Base-by-base conservation (phyloP, 2,329 filamentous ascomycete genomes). In the Penicillium sp. region DNA sequence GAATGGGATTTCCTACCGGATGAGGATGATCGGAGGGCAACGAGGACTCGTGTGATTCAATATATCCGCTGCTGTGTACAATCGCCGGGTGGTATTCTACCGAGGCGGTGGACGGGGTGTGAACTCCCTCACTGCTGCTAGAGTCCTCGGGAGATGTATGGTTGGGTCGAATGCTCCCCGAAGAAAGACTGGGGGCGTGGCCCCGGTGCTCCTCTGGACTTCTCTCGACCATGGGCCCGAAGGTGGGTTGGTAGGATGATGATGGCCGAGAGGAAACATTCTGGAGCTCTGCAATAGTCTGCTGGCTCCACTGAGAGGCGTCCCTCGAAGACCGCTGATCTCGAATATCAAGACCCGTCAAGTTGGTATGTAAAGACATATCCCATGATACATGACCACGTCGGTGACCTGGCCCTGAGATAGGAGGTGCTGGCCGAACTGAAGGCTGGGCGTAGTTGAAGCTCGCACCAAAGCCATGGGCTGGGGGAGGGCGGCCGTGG, bases 381-480 rank as follows among this genome's bases (percentile, higher is more conserved):
- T 81, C 79, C 76, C 78, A 79, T 1, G 79, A 80, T n/a, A 78
- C 71, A 67, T 80, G 78, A 7, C 76, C 77, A 21, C 76, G 70
- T 29, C 77, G 73, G 59, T 79, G 77, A 7, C 76, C 78, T 26
- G 74, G 72, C 8, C 76, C 76, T n/a, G 77, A 76, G 23, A 77
- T 74, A 5, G 76, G 72, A 25, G 77, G 76, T 4, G 69, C 67
- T 21, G 77, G 75, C 23, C 76, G 74, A 33, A 68, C 68, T 8
- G 69, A 59, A 4, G 72, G 69, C 26, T 70, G 70, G 7, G 60
- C 57, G 39, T 75, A 75, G 50, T 68, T 72, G 58, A 74, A 77
- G 1, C 70, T 69, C 26, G 70, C 67, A 11, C 69, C 68, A 57
- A 75, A 73, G 8, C 54, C 64, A 49, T 71, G 64, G 35, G 54